Evolutionary conservation across 2,329 filamentous ascomycete species (phyloP), one percentile per base, ranked within the genome.

Genomic region (Penicillium sp.): DNA sequence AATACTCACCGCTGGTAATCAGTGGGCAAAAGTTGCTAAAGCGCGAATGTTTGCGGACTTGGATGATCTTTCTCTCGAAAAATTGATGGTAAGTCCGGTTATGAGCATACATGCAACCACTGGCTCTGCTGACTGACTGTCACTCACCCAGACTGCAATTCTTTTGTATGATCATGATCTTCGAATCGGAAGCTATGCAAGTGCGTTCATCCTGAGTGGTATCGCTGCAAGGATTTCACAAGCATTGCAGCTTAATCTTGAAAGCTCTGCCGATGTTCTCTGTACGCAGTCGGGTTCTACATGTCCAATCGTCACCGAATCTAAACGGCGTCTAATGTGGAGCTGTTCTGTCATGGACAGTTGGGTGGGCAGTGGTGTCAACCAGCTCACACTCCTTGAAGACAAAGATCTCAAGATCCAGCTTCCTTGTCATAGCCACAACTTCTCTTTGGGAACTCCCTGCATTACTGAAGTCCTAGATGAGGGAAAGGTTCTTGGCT

Each of bases 151-250:
- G 65, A 58, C 65, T 17, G 58, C 64, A 30, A 62, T 67, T 22
- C 61, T 68, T 8, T 55, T 67, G 10, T 64, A 67, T 45, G 66
- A 68, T 28, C 63, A 67, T 38, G 61, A 66, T 45, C 59, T 68
- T 43, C 61, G 66, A 6, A 55, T 63, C 19, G 66, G 66, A 56
- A 67, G 64, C 46, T 67, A 68, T 49, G 61, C 65, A 2, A 60
- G 58, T 50, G 66, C 66, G 22, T 67, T 67, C 42, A 66, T 68
- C 56, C 50, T 67, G 1, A 67, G 64, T 30, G 61, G 66, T 2
- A 55, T 63, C 16, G 60, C 60, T 12, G 61, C 63, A 2, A 56
- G 66, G 22, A 66, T 67, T 55, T 62, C 64, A 25, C 66, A 68
- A 56, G 65, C 65, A 19, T 55, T 68, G 14, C 65, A 67, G 37